Evolutionary conservation across 2,329 filamentous ascomycete genomes (phyloP).

Genomic region (Aspergillus puulaauensis): DNA sequence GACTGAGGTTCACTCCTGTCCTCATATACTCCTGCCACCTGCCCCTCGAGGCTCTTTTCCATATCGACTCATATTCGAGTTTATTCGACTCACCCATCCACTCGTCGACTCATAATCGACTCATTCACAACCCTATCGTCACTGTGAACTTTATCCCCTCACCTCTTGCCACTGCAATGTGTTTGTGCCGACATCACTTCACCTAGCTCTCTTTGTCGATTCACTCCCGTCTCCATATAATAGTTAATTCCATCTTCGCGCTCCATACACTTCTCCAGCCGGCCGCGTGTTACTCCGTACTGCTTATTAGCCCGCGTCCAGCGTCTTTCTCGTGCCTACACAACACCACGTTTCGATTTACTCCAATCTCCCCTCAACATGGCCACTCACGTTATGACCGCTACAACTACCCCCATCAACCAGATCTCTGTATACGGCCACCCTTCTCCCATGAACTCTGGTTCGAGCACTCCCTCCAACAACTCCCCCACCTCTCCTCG

Average conservation of each 20-base stretch:
- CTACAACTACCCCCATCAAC: slow-evolving; percentile 27
- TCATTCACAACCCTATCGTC: slow-evolving; percentile 5
- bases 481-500: slow-evolving; percentile 55
- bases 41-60: not conserved
- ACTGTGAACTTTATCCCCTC: slow-evolving; percentile 12
- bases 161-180: slow-evolving; percentile 21
- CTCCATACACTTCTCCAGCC: not conserved
- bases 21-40: not conserved
- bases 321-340: not conserved
- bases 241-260: slow-evolving; percentile 8
- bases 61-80: not conserved
- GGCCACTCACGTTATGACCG: slow-evolving; percentile 35
- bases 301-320: not conserved
- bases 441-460: slow-evolving; percentile 46
- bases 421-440: slow-evolving; percentile 42
- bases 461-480: slow-evolving; percentile 52
- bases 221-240: not conserved
- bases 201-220: not conserved
- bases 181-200: slow-evolving; percentile 6
- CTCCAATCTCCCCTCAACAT: slow-evolving; percentile 16
- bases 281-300: not conserved
- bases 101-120: too few relatives aligned
- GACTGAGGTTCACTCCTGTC: not conserved
- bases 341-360: not conserved
- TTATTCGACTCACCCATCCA: too few relatives aligned